A percentile compares a stretch with the other conserved stretches of the same genome.
phyloP scores from a whole-genome alignment of 176 grass and related monocot genomes.

The Secale cereale region DNA sequence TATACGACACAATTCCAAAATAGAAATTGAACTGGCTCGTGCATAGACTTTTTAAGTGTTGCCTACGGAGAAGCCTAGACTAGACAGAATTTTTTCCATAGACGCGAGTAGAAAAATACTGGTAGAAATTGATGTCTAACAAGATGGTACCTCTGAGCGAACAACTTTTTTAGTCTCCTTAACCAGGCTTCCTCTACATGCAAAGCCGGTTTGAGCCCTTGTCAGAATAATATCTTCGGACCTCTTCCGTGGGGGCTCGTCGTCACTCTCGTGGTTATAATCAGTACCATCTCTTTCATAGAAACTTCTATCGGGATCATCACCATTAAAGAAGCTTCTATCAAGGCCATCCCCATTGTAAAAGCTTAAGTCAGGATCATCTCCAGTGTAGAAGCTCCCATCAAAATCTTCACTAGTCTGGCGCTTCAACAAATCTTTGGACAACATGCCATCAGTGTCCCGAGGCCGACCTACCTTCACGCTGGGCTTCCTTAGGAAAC shows the following conservation, averaged over 20 bases:
- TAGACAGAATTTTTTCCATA: neutral
- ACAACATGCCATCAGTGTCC: slow-evolving; percentile 18
- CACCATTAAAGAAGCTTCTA: slow-evolving; percentile 18
- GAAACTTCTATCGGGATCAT: slow-evolving; percentile 51
- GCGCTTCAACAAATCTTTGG: slow-evolving; percentile 37
- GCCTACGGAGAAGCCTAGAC: neutral
- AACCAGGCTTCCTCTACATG: slow-evolving; percentile 58
- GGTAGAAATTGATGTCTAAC: neutral
- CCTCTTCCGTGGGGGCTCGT: slow-evolving; percentile 29
- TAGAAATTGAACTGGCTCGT: neutral
- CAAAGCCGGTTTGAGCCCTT: slow-evolving; percentile 53
- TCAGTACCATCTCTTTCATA: slow-evolving; percentile 39
- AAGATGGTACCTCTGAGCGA: slow-evolving; percentile 55
- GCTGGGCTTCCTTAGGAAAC: slow-evolving; percentile 57
- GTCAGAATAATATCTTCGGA: slow-evolving; percentile 64
- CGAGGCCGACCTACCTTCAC: neutral
- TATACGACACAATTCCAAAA: neutral
- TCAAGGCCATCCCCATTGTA: slow-evolving; percentile 30
- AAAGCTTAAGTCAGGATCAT: slow-evolving; percentile 33
- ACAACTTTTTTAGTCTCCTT: slow-evolving; percentile 62
- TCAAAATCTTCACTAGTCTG: slow-evolving; percentile 37
- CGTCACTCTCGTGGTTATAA: slow-evolving; percentile 36
- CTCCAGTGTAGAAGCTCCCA: slow-evolving; percentile 49
- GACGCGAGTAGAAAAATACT: neutral
- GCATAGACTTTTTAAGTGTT: neutral